Evolutionary conservation across 2,329 filamentous ascomycete genomes (phyloP).

Genomic region (Penicillium oxalicum): DNA sequence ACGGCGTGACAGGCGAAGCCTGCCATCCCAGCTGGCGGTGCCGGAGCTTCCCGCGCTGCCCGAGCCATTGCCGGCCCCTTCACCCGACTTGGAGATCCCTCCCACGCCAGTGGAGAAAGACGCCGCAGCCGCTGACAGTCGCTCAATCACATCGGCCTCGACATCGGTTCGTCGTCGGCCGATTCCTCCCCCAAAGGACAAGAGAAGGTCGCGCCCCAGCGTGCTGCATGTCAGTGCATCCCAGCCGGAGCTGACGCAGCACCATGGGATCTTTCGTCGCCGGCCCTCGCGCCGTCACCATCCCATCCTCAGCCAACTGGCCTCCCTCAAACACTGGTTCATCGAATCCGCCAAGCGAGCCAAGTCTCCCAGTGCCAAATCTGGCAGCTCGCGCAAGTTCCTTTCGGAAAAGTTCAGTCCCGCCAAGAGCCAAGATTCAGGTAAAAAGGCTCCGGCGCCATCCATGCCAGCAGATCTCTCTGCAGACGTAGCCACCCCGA

Average conservation of each 20-base stretch:
- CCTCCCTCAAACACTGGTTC: conserved; percentile 66
- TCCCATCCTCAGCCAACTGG: conserved; percentile 61
- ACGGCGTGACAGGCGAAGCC: conserved; percentile 68
- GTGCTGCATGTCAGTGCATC: conserved; percentile 78
- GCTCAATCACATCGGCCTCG: conserved; percentile 64
- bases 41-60: conserved; percentile 72
- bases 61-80: conserved; percentile 46
- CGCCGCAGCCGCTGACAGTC: conserved; percentile 44
- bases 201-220: conserved; percentile 70
- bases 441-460: conserved; percentile 22
- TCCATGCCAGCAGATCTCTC: conserved; percentile 20
- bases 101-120: conserved; percentile 65
- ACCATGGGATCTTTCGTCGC: conserved; percentile 51
- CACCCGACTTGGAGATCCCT: conserved; percentile 40
- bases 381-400: conserved; percentile 33
- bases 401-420: conserved; percentile 36
- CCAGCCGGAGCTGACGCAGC: conserved; percentile 56
- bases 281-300: conserved; percentile 53
- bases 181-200: conserved; percentile 81
- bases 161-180: conserved; percentile 59
- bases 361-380: conserved; percentile 48
- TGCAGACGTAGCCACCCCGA: conserved; percentile 30
- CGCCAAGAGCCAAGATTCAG: conserved; percentile 32
- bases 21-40: conserved; percentile 56
- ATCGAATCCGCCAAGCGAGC: conserved; percentile 61